Conservation (phyloP, 108 stramenopile species). For the Mayamaea pseudoterrestris region DNA sequence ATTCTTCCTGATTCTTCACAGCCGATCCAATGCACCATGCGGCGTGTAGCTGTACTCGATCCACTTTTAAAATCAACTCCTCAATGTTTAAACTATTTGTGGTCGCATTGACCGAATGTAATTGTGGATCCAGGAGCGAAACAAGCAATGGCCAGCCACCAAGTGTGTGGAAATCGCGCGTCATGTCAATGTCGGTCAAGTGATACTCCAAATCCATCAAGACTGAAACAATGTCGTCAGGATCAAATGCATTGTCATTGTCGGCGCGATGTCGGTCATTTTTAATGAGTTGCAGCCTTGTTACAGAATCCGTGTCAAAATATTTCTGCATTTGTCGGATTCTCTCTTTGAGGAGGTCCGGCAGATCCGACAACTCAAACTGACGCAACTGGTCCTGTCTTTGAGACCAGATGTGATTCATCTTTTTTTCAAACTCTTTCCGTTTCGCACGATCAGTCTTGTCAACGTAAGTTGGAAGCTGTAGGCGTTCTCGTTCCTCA, state of each 20-base stretch:
- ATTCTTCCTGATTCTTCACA: slow-evolving; percentile 86
- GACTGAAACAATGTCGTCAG: slow-evolving; percentile 28
- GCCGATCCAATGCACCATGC: slow-evolving; percentile 85
- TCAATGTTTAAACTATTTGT: not conserved
- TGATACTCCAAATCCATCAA: slow-evolving; percentile 80
- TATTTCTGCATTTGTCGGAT: slow-evolving; percentile 43
- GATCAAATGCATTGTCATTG: not conserved
- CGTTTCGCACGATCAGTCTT: slow-evolving; percentile 11
- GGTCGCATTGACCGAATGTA: slow-evolving; percentile 19
- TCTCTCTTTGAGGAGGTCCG: slow-evolving; percentile 45
- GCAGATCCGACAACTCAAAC: slow-evolving; percentile 37
- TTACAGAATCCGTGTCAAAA: slow-evolving; percentile 15
- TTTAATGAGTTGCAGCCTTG: slow-evolving; percentile 4
- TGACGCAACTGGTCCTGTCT: slow-evolving; percentile 64
- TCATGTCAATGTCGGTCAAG: slow-evolving; percentile 86
- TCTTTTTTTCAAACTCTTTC: slow-evolving; percentile 38
- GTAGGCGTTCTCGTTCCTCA: slow-evolving; percentile 61
- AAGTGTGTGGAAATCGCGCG: slow-evolving; percentile 89
- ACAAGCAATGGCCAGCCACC: slow-evolving; percentile 80
- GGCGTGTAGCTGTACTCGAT: slow-evolving; percentile 54
- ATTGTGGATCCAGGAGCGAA: slow-evolving; percentile 38
- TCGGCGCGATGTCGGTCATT: slow-evolving; percentile 13
- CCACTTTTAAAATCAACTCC: slow-evolving; percentile 11
- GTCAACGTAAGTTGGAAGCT: slow-evolving; percentile 38
- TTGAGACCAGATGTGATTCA: slow-evolving; percentile 67